These are phyloP conservation scores for Tulasnella sp. DNA, from an alignment of 768 basidiomycete genomes.

Conservation along the genomic window DNA sequence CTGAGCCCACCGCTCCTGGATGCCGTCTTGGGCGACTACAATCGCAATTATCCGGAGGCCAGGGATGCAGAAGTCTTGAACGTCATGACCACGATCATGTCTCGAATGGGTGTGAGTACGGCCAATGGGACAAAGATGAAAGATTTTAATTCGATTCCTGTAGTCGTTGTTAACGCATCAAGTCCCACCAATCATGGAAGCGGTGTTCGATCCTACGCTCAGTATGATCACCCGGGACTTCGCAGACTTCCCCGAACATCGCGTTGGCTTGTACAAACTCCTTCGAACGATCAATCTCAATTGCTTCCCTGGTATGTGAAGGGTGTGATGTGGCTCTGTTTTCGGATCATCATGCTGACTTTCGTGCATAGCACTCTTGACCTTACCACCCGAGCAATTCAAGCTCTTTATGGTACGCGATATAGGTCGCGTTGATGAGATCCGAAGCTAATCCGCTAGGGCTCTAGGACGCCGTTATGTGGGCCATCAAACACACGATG, in stretches of 20 bases:
- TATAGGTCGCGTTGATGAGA: background rate
- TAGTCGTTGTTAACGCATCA: constrained; percentile 83
- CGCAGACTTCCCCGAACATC: constrained; percentile 96
- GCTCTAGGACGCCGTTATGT: constrained; percentile 74
- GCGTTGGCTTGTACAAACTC: constrained; percentile 93
- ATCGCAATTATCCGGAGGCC: constrained; percentile 82
- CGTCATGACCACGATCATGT: constrained; percentile 91
- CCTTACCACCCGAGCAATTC: constrained; percentile 84
- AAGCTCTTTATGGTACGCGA: constrained; percentile 70
- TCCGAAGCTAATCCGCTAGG: background rate
- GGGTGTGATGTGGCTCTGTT: background rate
- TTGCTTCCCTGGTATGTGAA: constrained; percentile 80
- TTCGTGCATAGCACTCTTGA: constrained; percentile 53
- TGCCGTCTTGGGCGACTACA: constrained; percentile 96
- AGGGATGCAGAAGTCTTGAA: constrained; percentile 95
- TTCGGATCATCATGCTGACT: background rate
- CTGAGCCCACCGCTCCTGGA: constrained; percentile 93
- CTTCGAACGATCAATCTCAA: constrained; percentile 82
- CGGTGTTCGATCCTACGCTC: constrained; percentile 93
- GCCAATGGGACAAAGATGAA: background rate
- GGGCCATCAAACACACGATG: constrained; percentile 99
- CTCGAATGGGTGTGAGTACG: constrained; percentile 67
- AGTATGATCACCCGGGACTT: constrained; percentile 99
- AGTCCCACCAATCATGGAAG: constrained; percentile 89
- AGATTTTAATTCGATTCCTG: background rate